Conservation (phyloP, 129 eudicot species). For the Tagetes erecta region DNA sequence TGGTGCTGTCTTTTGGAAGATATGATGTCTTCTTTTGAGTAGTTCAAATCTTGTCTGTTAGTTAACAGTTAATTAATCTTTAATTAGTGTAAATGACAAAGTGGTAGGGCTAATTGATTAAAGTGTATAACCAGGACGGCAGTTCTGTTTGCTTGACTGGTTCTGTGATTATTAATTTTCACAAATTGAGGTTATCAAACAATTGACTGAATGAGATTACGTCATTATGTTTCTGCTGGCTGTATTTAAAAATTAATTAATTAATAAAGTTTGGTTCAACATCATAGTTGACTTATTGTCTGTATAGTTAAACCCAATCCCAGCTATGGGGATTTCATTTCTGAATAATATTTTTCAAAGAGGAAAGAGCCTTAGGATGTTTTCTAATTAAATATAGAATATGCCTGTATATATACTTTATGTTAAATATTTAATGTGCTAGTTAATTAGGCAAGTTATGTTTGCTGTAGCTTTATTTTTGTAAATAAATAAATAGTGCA, state of each 20-base stretch:
- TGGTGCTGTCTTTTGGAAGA: slow-evolving; percentile 77
- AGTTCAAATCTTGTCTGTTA: slow-evolving; percentile 16
- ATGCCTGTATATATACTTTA: slow-evolving; percentile 13
- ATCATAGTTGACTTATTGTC: slow-evolving; percentile 31
- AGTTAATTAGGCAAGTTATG: neutral
- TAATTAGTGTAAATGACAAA: slow-evolving; percentile 11
- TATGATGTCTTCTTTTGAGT: slow-evolving; percentile 39
- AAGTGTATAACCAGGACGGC: slow-evolving; percentile 36
- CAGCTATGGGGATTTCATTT: slow-evolving; percentile 12
- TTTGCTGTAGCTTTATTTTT: neutral
- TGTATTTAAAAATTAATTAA: neutral
- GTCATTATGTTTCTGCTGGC: slow-evolving; percentile 25
- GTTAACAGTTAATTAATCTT: neutral
- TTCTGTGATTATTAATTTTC: slow-evolving; percentile 14
- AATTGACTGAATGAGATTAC: slow-evolving; percentile 24
- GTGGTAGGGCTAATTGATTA: slow-evolving; percentile 13
- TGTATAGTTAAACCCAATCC: slow-evolving; percentile 13
- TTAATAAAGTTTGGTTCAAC: slow-evolving; percentile 9
- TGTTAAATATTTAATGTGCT: neutral
- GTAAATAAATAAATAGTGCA: too few species aligned
- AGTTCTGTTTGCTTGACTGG: slow-evolving; percentile 33
- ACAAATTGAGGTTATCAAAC: slow-evolving; percentile 6
- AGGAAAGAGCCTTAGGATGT: neutral
- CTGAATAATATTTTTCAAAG: neutral
- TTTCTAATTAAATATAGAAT: slow-evolving; percentile 17